Evolutionary conservation across 2,329 filamentous ascomycete species (phyloP), one percentile per base, ranked within the genome.

Genomic region (Rasamsonia emersonii): DNA sequence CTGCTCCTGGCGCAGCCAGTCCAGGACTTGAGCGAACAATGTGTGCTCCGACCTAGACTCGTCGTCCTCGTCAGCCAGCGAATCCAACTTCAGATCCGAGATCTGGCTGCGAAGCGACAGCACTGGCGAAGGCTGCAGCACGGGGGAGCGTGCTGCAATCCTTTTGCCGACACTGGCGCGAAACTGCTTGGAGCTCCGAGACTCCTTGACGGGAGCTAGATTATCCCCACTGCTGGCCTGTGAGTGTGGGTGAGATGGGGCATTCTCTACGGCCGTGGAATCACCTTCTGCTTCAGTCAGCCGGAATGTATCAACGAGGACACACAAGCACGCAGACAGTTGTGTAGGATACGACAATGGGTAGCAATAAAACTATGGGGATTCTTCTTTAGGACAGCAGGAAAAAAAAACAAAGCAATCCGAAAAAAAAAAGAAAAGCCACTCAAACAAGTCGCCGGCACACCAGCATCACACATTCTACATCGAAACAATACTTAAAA

Each of bases 1-100:
- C 50, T 79, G 82, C 59, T 95, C 86, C 30, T 79, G 74, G 45
- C 88, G 77, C 23, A 95, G 64, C 89, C 89, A 96, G 43, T 84
- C 77, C 16, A 75, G 71, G 9, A 95, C 77, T 51, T 93, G 84
- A 13, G 77, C 70, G 17, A 91, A 61, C 5, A 93, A 50, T 26
- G 41, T 46, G 28, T 51, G 41, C 23, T 59, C 56, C 39, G 31
- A 40, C 41, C 28, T 34, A 15, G 45, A 40, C 8, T 53, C 52
- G 14, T 46, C 46, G 5, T 51, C 52, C n/a, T 51, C 45, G 3
- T 40, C 36, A 8, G 38, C 32, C n/a, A 38, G 35, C 8, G 41
- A 30, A 28, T 55, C 52, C 15, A 39, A 39, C 24, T 42, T 46
- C 24, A 37, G 33, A 35, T 43, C 49, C 20, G 54, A 50, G 1